A percentile compares a stretch with the other conserved stretches of the same genome.
These are phyloP conservation scores for Niebla homalea DNA, from an alignment of 495 filamentous ascomycete genomes.

Conservation along the genomic window DNA sequence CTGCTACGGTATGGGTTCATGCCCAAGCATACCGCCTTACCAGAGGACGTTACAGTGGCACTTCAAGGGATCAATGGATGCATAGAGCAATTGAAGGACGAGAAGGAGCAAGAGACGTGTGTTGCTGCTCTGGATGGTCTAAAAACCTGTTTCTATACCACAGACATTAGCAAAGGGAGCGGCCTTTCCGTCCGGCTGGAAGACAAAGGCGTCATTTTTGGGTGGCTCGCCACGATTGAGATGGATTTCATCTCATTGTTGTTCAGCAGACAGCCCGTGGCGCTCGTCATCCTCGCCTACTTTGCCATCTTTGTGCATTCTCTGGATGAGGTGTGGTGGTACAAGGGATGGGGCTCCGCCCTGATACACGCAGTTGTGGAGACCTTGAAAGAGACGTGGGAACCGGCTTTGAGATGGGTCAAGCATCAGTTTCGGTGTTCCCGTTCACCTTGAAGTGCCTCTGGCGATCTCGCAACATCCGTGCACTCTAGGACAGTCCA, in stretches of 20 bases:
- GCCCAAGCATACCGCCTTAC: background rate
- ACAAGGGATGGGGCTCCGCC: constrained; percentile 27
- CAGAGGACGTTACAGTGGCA: background rate
- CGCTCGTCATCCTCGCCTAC: constrained; percentile 28
- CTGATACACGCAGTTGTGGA: constrained; percentile 21
- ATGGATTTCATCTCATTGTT: constrained; percentile 19
- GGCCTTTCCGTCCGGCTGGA: background rate
- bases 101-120: background rate
- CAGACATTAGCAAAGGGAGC: too few relatives aligned
- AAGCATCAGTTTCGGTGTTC: too few relatives aligned
- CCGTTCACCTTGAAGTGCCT: too few relatives aligned
- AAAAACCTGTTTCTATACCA: background rate
- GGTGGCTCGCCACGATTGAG: constrained; percentile 1
- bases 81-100: background rate
- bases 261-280: constrained; percentile 22
- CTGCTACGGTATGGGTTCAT: background rate
- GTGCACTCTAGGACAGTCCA: too few relatives aligned
- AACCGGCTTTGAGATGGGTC: constrained; percentile 23
- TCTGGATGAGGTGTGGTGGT: constrained; percentile 27
- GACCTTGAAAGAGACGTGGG: constrained; percentile 16
- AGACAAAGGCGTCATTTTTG: background rate
- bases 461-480: too few relatives aligned
- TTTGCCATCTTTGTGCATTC: constrained; percentile 28
- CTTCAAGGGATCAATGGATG: background rate
- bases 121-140: background rate